phyloP scores from a whole-genome alignment of 805 yeast species.

The Kazachstania viticola region DNA sequence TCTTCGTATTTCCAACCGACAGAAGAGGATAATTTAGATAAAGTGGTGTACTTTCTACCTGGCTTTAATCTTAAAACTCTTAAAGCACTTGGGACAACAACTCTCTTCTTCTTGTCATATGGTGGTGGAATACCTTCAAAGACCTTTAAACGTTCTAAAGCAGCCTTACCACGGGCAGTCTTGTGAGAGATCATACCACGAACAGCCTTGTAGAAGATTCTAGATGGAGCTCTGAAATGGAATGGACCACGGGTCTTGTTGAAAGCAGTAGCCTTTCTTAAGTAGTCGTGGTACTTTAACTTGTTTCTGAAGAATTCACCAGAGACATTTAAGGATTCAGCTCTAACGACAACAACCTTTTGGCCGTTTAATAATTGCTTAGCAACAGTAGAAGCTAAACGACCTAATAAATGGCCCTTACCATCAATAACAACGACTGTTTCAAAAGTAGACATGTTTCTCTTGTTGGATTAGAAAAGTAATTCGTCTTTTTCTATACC shows the following conservation, averaged over 20 bases:
- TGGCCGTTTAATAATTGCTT: constrained; percentile 98
- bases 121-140: constrained; percentile 99
- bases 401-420: constrained; percentile 99
- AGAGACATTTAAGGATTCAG: constrained; percentile 95
- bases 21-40: constrained; percentile 89
- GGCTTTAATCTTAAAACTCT: constrained; percentile 98
- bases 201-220: constrained; percentile 98
- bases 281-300: constrained; percentile 99
- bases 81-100: constrained; percentile 98
- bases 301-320: constrained; percentile 99
- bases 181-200: constrained; percentile 99
- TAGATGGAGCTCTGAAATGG: constrained; percentile 99
- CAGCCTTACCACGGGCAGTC: constrained; percentile 99
- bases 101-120: constrained; percentile 99
- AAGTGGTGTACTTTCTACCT: constrained; percentile 99
- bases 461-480: constrained; percentile 11
- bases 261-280: constrained; percentile 98
- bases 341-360: constrained; percentile 93
- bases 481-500: too few species aligned
- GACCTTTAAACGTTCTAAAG: constrained; percentile 97
- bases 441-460: constrained; percentile 58
- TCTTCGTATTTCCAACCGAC: constrained; percentile 99
- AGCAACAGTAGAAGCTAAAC: constrained; percentile 97
- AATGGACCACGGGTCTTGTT: constrained; percentile 99
- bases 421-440: constrained; percentile 97